Conservation (phyloP, 306 rosid species). For the Alnus rubra region DNA sequence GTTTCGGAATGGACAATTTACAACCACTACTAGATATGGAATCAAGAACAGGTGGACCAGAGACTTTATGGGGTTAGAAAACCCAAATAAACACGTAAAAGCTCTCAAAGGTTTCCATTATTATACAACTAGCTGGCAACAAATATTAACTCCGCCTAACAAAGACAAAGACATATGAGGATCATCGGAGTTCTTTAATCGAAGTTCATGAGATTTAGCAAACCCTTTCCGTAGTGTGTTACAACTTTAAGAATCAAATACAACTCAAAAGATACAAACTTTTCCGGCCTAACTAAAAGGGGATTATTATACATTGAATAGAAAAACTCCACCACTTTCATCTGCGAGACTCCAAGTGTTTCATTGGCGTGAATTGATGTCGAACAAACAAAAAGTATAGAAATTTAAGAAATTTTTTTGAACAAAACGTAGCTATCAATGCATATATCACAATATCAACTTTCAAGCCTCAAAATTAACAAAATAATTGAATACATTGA, state of each 20-base stretch:
- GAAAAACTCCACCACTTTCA: not conserved
- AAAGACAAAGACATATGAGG: conserved; percentile 12
- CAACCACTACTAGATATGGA: conserved; percentile 28
- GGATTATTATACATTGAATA: not conserved
- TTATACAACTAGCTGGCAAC: conserved; percentile 25
- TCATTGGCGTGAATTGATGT: not conserved
- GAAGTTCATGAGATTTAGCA: conserved; percentile 33
- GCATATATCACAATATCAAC: conserved; percentile 25
- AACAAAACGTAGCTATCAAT: conserved; percentile 1
- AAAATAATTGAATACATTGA: not conserved
- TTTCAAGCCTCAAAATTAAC: conserved; percentile 11
- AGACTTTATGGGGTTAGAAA: conserved; percentile 20
- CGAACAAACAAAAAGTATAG: not conserved
- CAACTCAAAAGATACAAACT: conserved; percentile 22
- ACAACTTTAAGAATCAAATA: conserved; percentile 35
- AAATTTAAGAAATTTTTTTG: not conserved
- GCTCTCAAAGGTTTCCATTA: conserved; percentile 29
- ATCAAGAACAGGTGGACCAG: conserved; percentile 32
- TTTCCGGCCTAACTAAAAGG: conserved; percentile 19
- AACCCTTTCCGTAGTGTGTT: conserved; percentile 33
- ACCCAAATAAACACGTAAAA: conserved; percentile 10
- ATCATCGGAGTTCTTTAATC: conserved; percentile 18
- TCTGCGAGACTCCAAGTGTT: not conserved
- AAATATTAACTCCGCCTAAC: conserved; percentile 17
- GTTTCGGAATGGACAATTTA: conserved; percentile 55